A percentile compares a stretch with the other conserved stretches of the same genome.
These are phyloP conservation scores for Primulina tabacum DNA, from an alignment of 257 asterid genomes.

Conservation along the genomic window DNA sequence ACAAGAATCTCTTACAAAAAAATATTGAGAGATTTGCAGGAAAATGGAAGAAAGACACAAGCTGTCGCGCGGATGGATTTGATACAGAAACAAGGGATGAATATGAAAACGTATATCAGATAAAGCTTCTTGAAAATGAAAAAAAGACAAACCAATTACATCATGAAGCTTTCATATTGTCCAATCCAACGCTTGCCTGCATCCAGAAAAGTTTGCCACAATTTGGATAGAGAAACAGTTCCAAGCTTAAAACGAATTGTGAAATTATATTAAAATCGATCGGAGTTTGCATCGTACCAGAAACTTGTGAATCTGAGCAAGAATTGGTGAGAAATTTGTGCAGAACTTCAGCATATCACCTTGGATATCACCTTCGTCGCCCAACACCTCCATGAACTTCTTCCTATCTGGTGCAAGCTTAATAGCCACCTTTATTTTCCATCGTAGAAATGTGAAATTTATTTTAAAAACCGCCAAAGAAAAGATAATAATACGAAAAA, in stretches of 20 bases:
- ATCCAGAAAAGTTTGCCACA: not conserved
- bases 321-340: constrained; percentile 50
- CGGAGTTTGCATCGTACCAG: constrained; percentile 36
- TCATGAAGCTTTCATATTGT: not conserved
- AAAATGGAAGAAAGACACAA: too few species aligned
- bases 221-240: not conserved
- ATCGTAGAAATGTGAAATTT: not conserved
- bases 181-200: constrained; percentile 25
- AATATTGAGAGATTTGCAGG: too few species aligned
- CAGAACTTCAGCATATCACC: constrained; percentile 56
- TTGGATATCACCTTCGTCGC: constrained; percentile 37
- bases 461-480: not conserved
- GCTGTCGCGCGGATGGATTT: too few species aligned
- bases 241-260: not conserved
- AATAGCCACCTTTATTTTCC: constrained; percentile 46
- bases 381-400: constrained; percentile 69
- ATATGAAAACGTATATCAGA: not conserved
- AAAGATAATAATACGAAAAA: too few species aligned
- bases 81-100: not conserved
- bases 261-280: not conserved
- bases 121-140: not conserved
- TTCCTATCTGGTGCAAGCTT: constrained; percentile 81
- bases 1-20: too few species aligned
- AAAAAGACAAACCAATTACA: not conserved
- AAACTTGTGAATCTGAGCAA: constrained; percentile 61